Evolutionary conservation across 2,329 filamentous ascomycete genomes (phyloP).

Genomic region (Rachicladosporium sp.): DNA sequence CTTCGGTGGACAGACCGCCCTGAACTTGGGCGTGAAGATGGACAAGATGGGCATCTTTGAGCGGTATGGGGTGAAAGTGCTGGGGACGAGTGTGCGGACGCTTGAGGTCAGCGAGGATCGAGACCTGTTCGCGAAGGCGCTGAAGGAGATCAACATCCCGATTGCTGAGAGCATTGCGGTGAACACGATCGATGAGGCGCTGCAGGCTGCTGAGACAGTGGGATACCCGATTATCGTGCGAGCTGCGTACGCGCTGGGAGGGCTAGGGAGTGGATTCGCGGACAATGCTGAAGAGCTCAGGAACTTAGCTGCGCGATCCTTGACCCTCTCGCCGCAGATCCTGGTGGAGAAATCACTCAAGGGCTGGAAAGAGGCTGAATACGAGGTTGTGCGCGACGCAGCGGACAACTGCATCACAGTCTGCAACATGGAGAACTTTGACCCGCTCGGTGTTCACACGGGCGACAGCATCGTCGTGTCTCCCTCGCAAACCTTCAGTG

Average conservation of each 20-base stretch:
- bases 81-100: constrained; percentile 93
- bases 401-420: constrained; percentile 98
- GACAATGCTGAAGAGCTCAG: constrained; percentile 72
- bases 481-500: constrained; percentile 88
- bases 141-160: constrained; percentile 97
- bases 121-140: constrained; percentile 92
- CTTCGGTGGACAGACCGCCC: constrained; percentile 91
- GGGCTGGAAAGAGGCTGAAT: constrained; percentile 99
- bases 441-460: constrained; percentile 93
- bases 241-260: constrained; percentile 90
- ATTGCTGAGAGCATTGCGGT: constrained; percentile 95
- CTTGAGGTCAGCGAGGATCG: constrained; percentile 98
- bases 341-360: constrained; percentile 98
- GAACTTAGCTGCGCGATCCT: constrained; percentile 85
- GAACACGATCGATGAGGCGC: constrained; percentile 74
- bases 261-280: constrained; percentile 89
- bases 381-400: constrained; percentile 91
- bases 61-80: constrained; percentile 76
- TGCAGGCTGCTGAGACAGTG: constrained; percentile 78
- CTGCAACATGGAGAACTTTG: constrained; percentile 99
- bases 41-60: constrained; percentile 78
- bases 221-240: constrained; percentile 95
- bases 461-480: constrained; percentile 97
- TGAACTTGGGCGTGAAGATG: constrained; percentile 93
- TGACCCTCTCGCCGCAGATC: constrained; percentile 89